Base-by-base conservation (phyloP, 2,329 filamentous ascomycete genomes). In the Colletotrichum sp. region DNA sequence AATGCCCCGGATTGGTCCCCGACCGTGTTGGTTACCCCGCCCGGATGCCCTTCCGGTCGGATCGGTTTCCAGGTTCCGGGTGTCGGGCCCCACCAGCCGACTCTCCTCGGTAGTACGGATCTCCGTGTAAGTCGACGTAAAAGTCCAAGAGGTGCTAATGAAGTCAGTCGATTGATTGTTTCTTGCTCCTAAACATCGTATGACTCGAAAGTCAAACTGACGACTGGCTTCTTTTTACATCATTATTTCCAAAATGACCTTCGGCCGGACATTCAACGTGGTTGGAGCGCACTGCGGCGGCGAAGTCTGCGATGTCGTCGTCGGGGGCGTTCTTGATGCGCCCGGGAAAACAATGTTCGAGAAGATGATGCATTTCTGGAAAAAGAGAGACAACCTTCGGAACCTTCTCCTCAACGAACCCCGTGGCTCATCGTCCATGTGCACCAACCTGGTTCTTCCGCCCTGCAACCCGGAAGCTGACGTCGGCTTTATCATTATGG, bases 301-400 rank as follows among this genome's bases (percentile, higher is more conserved):
- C 70, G 84, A 85, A 79, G 86, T 89, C 1, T 85, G 88, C 67
- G 88, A 90, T 78, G 88, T 89, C 12, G 84, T 89, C 62, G 83
- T 85, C 8, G 87, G 87, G 6, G 88, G 88, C 24, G 86, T 89
- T 6, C 82, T 86, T 1, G 87, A 89, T 62, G 82, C 84, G 2
- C 80, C 82, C 2, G 84, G 84, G 12, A 84, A 84, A 52, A 88
- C 84, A 9, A 88, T 89, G 87, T 87, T 83, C 73, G 87, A 89
- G 6, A 89, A 89, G 77, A 79, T 89, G 28, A 78, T 83, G 8
- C 80, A 88, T 77, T 86, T 89, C 75, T 81, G 82, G 76, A 81
- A 79, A 6, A 80, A 87, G 34, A 81, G 84, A 8, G 87, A 89
- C 69, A 71, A 82, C 24, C 75, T 88, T 2, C 85, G 87, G 4